Evolutionary conservation across 2,329 filamentous ascomycete genomes (phyloP), one percentile per base, ranked within the genome.

Genomic region (Passalora sequoiae): DNA sequence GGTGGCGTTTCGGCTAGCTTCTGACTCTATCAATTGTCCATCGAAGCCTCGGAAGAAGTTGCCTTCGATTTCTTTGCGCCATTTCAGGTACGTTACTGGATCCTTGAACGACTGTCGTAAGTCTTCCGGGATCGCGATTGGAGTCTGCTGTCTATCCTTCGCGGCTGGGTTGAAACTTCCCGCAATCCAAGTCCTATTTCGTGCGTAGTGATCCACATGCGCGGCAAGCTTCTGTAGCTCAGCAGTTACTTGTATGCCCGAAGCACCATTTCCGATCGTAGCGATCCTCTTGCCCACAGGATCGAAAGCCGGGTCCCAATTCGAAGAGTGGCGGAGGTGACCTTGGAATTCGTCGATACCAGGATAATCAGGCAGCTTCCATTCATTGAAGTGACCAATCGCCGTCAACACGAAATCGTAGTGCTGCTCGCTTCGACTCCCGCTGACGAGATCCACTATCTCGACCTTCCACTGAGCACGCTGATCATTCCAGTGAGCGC

Each of bases 101-200:
- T 86, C 71, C 35, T 75, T 67, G 59, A 84, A 84, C 0, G 71
- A 69, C 15, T 77, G 69, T 3, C 71, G 67, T 42, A 79, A 71
- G 16, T 81, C 76, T 1, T 73, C 54, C 0, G 69, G 62, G 52
- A 77, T 78, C 0, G 69, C 69, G 33, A 81, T 79, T 0, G 80
- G 71, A 24, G 74, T 74, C 0, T 77, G 66, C 21, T 73, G 75
- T 22, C 78, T 73, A 36, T 68, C 60, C 21, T 51, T 30, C 53
- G 75, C 65, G 46, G 75, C 66, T 24, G 76, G 70, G 0, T 75
- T 76, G 62, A 80, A 83, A 15, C 78, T 77, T 1, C 76, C 72
- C 0, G 81, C 78, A 20, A 86, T 78, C 83, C 83, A 86, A 0
- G 82, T 85, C 22, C 74, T 53, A 22, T 75, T 81, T 7, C 82